phyloP scores from a whole-genome alignment of 306 rosid genomes.

The Fragaria nilgerrensis region DNA sequence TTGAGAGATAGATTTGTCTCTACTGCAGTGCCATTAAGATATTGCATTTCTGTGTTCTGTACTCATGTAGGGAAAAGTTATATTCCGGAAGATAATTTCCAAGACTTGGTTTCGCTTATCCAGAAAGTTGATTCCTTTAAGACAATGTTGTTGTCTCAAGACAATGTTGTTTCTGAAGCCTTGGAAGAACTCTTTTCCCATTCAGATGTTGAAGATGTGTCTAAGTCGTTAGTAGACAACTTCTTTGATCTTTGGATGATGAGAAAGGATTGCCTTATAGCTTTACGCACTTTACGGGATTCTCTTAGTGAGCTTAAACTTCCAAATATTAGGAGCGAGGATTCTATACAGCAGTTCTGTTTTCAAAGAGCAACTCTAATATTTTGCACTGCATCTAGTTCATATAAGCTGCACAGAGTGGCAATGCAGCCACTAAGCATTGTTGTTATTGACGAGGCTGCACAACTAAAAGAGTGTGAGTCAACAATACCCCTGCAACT shows the following conservation, averaged over 20 bases:
- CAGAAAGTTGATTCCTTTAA: conserved; percentile 38
- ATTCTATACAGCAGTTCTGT: conserved; percentile 43
- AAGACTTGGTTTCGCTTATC: conserved; percentile 32
- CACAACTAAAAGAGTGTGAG: conserved; percentile 75
- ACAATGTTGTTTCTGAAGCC: conserved; percentile 25
- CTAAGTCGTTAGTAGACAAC: conserved; percentile 4
- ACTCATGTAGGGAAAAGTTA: conserved; percentile 52
- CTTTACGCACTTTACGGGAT: conserved; percentile 34
- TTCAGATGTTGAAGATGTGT: conserved; percentile 17
- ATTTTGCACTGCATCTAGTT: conserved; percentile 69
- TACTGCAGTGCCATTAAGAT: conserved; percentile 29
- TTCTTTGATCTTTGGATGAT: conserved; percentile 19
- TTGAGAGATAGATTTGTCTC: conserved; percentile 42
- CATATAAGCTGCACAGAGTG: conserved; percentile 48
- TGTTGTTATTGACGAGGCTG: conserved; percentile 81
- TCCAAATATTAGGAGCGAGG: conserved; percentile 30
- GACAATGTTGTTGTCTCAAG: conserved; percentile 32
- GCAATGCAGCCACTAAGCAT: conserved; percentile 39
- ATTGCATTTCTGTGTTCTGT: conserved; percentile 39
- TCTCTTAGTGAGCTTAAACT: conserved; percentile 44
- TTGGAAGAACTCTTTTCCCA: conserved; percentile 45
- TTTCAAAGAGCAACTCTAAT: conserved; percentile 54
- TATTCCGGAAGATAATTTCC: conserved; percentile 33
- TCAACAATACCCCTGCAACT: conserved; percentile 66
- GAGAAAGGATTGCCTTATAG: conserved; percentile 45